A percentile compares a stretch with the other conserved stretches of the same genome.
Evolutionary conservation across 345 rosid species (phyloP).

Genomic region (Pistacia vera): DNA sequence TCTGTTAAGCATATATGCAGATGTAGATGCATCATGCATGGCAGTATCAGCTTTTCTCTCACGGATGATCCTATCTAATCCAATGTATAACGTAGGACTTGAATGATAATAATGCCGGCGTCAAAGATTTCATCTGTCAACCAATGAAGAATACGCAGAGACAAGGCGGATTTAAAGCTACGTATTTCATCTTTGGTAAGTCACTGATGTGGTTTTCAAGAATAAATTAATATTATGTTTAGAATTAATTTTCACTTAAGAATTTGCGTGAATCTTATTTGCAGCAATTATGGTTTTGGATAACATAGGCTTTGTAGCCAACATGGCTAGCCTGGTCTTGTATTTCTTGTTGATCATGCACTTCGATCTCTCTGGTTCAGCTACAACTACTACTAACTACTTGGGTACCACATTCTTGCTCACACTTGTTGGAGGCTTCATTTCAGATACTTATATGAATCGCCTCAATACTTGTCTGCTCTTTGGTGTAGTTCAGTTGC

Average conservation of each 20-base stretch:
- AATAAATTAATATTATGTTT: too few species aligned
- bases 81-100: slow-evolving; percentile 11
- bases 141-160: slow-evolving; percentile 17
- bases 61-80: too few species aligned
- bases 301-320: slow-evolving; percentile 39
- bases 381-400: slow-evolving; percentile 37
- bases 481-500: slow-evolving; percentile 24
- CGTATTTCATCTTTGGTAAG: slow-evolving; percentile 34
- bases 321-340: slow-evolving; percentile 32
- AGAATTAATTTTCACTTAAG: too few species aligned
- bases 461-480: slow-evolving; percentile 30
- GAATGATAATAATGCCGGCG: slow-evolving; percentile 22
- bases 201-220: too few species aligned
- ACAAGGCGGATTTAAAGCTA: slow-evolving; percentile 34
- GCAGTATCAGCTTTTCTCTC: too few species aligned
- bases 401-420: slow-evolving; percentile 29
- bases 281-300: slow-evolving; percentile 35
- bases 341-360: slow-evolving; percentile 31
- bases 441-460: slow-evolving; percentile 32
- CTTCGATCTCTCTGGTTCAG: slow-evolving; percentile 33
- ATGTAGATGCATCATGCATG: too few species aligned
- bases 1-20: too few species aligned
- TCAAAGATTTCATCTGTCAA: slow-evolving; percentile 15
- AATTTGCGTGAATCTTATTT: not conserved
- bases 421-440: slow-evolving; percentile 34